Base-by-base conservation (phyloP, 2,329 filamentous ascomycete genomes). In the Xylariaceae sp. region DNA sequence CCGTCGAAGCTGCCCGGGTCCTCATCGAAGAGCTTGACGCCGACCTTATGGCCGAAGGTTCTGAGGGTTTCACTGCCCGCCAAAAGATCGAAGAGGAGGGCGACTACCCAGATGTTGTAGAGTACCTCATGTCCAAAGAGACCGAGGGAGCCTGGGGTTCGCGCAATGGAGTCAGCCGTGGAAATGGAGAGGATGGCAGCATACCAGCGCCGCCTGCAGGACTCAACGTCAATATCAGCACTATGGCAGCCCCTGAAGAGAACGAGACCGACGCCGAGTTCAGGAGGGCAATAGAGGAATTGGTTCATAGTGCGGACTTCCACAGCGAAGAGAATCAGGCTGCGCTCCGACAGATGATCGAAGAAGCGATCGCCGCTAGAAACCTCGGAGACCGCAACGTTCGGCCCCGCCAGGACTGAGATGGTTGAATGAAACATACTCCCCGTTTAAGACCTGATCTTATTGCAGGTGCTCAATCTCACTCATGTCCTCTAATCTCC, bases 221-320 rank as follows among this genome's bases (percentile, higher is more conserved):
- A 34, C 79, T 97, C 61, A 82, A 85, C 53, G 80, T 99, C 62
- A 89, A 89, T 37, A 75, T 97, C 59, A 88, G 88, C 51, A 89
- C 88, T 1, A 86, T 94, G 79, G 79, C 82, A 4, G 82, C 88
- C 66, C 78, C 73, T 0, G 78, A 84, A 50, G 85, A 84, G 10
- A 82, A 83, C 5, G 80, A 78, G 1, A 80, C 80, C 45, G 92
- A 97, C 71, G 86, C 90, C 1, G 92, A 92, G 66, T 90, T 99
- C 66, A 85, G 88, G 70, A 81, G 88, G 65, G 82, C 90, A 56
- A 97, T 99, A 70, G 92, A 97, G 69, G 89, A 96, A 74, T 76
- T 99, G 61, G 92, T 94, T 1, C 82, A 87, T 42, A 82, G 91
- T 47, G 86, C 88, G 23, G 92, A 97, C 70, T 96, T 97, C 68